Evolutionary conservation across 2,329 filamentous ascomycete species (phyloP), one percentile per base, ranked within the genome.

Genomic region (Colletotrichum agaves): DNA sequence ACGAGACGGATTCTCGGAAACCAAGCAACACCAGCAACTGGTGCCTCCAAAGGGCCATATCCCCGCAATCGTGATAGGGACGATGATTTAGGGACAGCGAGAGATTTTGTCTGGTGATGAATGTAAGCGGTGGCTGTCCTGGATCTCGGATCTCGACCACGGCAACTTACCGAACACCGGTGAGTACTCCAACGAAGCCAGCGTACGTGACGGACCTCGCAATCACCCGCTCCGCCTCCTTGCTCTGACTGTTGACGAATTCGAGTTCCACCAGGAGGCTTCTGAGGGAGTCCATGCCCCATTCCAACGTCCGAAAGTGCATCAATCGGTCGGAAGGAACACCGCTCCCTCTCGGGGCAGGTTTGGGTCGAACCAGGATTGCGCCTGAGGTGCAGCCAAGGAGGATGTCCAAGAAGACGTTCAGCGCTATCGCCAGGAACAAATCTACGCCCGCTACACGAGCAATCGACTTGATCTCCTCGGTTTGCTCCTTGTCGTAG

Each of bases 361-460:
- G 15, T 11, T 7, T 13, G 21, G 21, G 23, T 6, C 23, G 27
- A 49, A 58, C 59, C 35, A 64, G 37, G 2, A 31, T 47, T 5
- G 55, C 44, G 10, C 87, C 86, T 68, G 86, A 88, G 0, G 87
- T 90, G 74, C 88, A 90, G 2, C 87, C 88, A 81, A 90, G 85
- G 55, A 90, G 79, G 5, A 85, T 77, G 74, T 91, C 88, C 0
- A 90, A 79, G 2, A 90, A 77, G 2, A 86, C 84, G 72, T 90
- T 90, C 65, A 89, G 81, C 3, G 83, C 82, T 6, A 90, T 81
- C 1, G 90, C 77, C 1, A 90, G 76, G 71, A 87, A 87, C 71
- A 90, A 77, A 3, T 84, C 79, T 5, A 90, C 79, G 0, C 82
- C 84, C 1, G 81, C 83, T 3, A 76, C 78, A 27, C 78, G 73